A percentile compares a stretch with the other conserved stretches of the same genome.
These are phyloP conservation scores for Suillus spraguei DNA, from an alignment of 768 basidiomycete genomes.

Conservation along the genomic window DNA sequence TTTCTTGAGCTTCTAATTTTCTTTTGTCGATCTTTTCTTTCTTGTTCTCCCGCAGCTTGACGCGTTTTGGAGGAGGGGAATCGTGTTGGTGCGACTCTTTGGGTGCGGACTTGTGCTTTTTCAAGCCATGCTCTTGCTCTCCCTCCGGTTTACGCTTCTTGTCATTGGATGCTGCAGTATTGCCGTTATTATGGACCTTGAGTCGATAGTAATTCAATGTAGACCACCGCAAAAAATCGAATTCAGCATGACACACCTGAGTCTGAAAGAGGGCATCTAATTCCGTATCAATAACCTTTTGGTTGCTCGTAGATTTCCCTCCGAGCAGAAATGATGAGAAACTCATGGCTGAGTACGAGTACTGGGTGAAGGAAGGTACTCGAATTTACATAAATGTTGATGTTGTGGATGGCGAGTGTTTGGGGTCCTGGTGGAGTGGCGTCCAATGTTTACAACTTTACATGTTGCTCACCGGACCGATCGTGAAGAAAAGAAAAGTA, in stretches of 20 bases:
- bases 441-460: no score
- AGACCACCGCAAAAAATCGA: background rate
- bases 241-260: slow-evolving; percentile 41
- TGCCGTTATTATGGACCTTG: slow-evolving; percentile 9
- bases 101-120: background rate
- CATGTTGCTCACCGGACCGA: no score
- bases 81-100: background rate
- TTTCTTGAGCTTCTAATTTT: background rate
- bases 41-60: slow-evolving; percentile 15
- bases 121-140: slow-evolving; percentile 5
- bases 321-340: slow-evolving; percentile 55
- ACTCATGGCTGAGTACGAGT: slow-evolving; percentile 42
- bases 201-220: background rate
- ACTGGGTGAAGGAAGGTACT: background rate
- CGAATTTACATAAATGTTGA: background rate
- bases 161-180: slow-evolving; percentile 11
- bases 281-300: slow-evolving; percentile 54
- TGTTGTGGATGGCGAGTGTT: no score
- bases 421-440: no score
- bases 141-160: slow-evolving; percentile 19
- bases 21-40: background rate
- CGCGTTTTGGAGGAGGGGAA: slow-evolving; percentile 13
- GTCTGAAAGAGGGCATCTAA: slow-evolving; percentile 64
- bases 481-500: no score
- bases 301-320: slow-evolving; percentile 34